Base-by-base conservation (phyloP, 2,329 filamentous ascomycete species). In the Aspergillus nomiae region DNA sequence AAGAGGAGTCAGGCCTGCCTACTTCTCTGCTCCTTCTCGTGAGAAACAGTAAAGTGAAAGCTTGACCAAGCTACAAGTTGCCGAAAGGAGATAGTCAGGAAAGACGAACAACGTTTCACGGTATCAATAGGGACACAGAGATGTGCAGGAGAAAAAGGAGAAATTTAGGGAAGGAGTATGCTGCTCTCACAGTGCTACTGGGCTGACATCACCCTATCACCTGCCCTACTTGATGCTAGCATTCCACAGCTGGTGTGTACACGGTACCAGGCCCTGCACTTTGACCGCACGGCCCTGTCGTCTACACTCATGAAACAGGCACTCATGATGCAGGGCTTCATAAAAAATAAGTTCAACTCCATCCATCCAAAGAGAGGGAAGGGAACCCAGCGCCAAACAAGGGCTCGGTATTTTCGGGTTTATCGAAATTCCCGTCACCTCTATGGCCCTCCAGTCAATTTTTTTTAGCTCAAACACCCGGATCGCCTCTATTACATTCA, bases 171-270 rank as follows among this genome's bases (percentile, higher is more conserved):
- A 51, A 12, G 38, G 32, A 60, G 38, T 41, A 36, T 10, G 34
- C 48, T 59, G n/a, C 36, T 58, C 57, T 36, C 54, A 56, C 59
- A 16, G 51, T 54, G 43, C 43, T 61, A 61, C 34, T 54, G 58
- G 55, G 36, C 38, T 69, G 63, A 67, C 62, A 69, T 69, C 67
- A 67, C 60, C 59, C 58, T 65, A 60, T 63, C 65, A 63, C 56
- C 61, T 65, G 65, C 63, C 53, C 62, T 53, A 63, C 63, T 56
- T 48, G 54, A 57, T 61, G 60, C 61, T 58, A 57, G 55, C 63
- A 69, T 67, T 69, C 67, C 67, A 66, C 64, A 64, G 45, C 46
- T 51, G 38, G 26, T 45, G 54, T 34, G 21, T 53, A 57, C 54
- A 57, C 38, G 41, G 60, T 24, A 45, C 45, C 36, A 45, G 61